Evolutionary conservation across 192 early-diverging fungal genomes (phyloP), one percentile per base, ranked within the genome.

Genomic region (Podila horticola): DNA sequence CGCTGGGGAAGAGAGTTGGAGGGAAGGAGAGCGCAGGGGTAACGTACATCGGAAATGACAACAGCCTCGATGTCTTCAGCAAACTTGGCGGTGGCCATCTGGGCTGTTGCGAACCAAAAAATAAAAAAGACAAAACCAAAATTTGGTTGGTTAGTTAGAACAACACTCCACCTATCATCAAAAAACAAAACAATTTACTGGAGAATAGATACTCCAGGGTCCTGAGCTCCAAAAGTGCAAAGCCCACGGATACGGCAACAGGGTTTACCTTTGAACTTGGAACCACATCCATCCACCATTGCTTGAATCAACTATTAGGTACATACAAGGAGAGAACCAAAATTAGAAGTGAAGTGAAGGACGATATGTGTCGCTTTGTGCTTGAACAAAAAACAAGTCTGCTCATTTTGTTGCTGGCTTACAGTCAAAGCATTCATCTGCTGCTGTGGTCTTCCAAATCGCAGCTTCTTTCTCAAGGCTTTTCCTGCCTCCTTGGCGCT

Each of bases 231-330:
- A 45, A 12, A 1, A 45, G 59, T 0, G 12, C 8, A 31, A 31
- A 61, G 59, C 30, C 30, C 41, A 45, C 11, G 41, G 41, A 45
- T 2, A 17, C 15, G 41, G 41, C 11, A 2, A 45, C 41, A 19
- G 11, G 12, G 17, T 6, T 50, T 73, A 69, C 77, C 77, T 64
- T 73, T 81, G 63, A 81, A 81, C 67, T 73, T 81, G 64, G 77
- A 81, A 48, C 77, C 77, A 34, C 77, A 81, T 10, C 77, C 77
- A 59, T 81, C 77, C 3, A 81, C 67, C 77, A 81, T 69, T 29
- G 77, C 71, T 73, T 81, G 77, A 49, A 81, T 81, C 45, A 81
- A 69, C 77, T 81, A 79, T 49, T 17, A 38, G 30, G 24, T 12
- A 66, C 19, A 61, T 48, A 33, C 15, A 57, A 19, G 3, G 31